Conservation (phyloP, 2,329 filamentous ascomycete genomes). For the Cadophora malorum region DNA sequence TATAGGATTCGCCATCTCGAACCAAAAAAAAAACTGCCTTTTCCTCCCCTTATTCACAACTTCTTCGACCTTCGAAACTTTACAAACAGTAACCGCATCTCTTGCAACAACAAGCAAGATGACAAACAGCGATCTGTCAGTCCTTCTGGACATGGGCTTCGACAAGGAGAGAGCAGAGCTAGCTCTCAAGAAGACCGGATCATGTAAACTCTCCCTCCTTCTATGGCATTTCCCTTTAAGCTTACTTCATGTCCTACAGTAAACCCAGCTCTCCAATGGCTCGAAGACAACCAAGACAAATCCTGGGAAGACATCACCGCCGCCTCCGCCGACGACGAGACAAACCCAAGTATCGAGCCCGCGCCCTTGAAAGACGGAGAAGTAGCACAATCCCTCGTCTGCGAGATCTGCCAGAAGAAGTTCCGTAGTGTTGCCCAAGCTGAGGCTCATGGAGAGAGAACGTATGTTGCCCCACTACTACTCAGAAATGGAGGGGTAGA, state of each 20-base stretch:
- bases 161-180: slow-evolving; percentile 81
- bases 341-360: slow-evolving; percentile 61
- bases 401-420: slow-evolving; percentile 93
- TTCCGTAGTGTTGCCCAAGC: slow-evolving; percentile 83
- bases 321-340: slow-evolving; percentile 52
- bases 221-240: slow-evolving; percentile 7
- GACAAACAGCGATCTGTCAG: slow-evolving; percentile 59
- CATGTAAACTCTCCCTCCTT: slow-evolving; percentile 60
- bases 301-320: slow-evolving; percentile 79
- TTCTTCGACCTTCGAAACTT: too few relatives aligned
- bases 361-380: slow-evolving; percentile 73
- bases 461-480: slow-evolving; percentile 50
- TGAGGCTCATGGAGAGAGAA: slow-evolving; percentile 90
- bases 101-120: not conserved
- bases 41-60: too few relatives aligned
- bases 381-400: slow-evolving; percentile 80
- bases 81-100: not conserved
- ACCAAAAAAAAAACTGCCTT: too few relatives aligned
- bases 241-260: slow-evolving; percentile 57
- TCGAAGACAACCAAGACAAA: slow-evolving; percentile 90
- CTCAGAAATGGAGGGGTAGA: slow-evolving; percentile 18
- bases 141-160: slow-evolving; percentile 77
- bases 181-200: slow-evolving; percentile 83
- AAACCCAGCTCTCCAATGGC: slow-evolving; percentile 90
- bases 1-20: not conserved